Conservation (phyloP, 306 rosid genomes). For the Pterocarpus macrocarpus region DNA sequence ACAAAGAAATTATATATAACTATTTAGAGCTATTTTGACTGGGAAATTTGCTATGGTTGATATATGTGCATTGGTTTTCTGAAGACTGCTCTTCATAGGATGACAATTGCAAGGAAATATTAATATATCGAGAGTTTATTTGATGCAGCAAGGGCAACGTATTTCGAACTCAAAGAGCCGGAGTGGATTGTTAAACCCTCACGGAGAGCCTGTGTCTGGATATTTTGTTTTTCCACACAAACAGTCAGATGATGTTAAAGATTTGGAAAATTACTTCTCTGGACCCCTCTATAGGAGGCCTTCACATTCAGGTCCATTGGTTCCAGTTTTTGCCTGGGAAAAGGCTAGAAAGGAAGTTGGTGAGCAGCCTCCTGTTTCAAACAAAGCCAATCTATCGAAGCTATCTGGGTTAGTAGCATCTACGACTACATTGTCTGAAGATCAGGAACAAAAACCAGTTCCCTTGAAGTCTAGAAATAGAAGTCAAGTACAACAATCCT, state of each 20-base stretch:
- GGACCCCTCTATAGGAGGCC: constrained; percentile 58
- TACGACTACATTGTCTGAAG: constrained; percentile 53
- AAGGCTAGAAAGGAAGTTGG: constrained; percentile 60
- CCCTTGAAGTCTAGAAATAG: constrained; percentile 46
- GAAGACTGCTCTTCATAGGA: constrained; percentile 17
- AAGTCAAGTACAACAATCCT: constrained; percentile 49
- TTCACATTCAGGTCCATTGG: constrained; percentile 81
- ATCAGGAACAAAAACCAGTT: constrained; percentile 61
- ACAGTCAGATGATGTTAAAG: constrained; percentile 55
- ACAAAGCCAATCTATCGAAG: constrained; percentile 57
- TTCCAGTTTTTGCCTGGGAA: constrained; percentile 58
- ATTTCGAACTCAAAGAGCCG: constrained; percentile 57
- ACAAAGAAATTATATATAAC: too few species aligned
- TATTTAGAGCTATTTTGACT: background rate
- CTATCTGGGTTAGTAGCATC: constrained; percentile 62
- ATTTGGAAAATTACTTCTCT: constrained; percentile 48
- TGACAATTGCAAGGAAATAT: background rate
- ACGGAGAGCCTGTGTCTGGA: constrained; percentile 69
- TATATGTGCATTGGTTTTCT: constrained; percentile 5
- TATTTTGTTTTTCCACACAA: constrained; percentile 59
- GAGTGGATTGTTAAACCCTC: constrained; percentile 60
- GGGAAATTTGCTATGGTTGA: background rate
- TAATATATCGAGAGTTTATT: constrained; percentile 27
- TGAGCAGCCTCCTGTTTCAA: constrained; percentile 50
- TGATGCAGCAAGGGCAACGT: constrained; percentile 63